A percentile compares a stretch with the other conserved stretches of the same genome.
phyloP scores from a whole-genome alignment of 2,329 filamentous ascomycete genomes.

The Byssothecium circinans region DNA sequence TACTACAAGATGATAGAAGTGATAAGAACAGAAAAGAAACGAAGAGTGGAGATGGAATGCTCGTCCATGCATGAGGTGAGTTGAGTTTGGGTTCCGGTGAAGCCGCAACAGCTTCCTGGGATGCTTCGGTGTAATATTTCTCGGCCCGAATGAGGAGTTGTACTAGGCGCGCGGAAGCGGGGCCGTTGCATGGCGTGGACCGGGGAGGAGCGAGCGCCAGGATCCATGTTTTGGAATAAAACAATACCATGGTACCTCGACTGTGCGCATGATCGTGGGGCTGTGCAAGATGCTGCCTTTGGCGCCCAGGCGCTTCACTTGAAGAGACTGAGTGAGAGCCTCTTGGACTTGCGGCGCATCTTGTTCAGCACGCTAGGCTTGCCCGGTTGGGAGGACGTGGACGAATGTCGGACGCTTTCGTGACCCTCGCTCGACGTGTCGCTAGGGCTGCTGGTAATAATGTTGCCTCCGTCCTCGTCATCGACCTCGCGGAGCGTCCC shows the following conservation, averaged over 20 bases:
- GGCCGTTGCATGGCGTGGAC: neutral
- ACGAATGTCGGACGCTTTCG: slow-evolving; percentile 31
- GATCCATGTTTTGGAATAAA: slow-evolving; percentile 17
- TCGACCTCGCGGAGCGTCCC: slow-evolving; percentile 30
- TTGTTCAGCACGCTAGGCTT: slow-evolving; percentile 38
- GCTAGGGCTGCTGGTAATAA: slow-evolving; percentile 30
- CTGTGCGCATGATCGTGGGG: slow-evolving; percentile 14
- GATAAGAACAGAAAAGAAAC: slow-evolving; percentile 24
- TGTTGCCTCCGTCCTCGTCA: slow-evolving; percentile 26
- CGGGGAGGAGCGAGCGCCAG: slow-evolving; percentile 2
- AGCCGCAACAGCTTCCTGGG: slow-evolving; percentile 5
- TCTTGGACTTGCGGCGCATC: slow-evolving; percentile 40
- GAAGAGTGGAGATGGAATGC: slow-evolving; percentile 17
- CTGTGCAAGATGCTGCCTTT: slow-evolving; percentile 1
- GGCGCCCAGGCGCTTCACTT: slow-evolving; percentile 25
- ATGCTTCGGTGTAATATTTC: neutral
- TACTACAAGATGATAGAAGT: slow-evolving; percentile 3
- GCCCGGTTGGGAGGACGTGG: slow-evolving; percentile 30
- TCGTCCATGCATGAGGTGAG: slow-evolving; percentile 1
- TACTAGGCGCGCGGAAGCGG: neutral
- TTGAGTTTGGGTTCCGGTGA: slow-evolving; percentile 1
- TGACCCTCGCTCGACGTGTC: slow-evolving; percentile 41
- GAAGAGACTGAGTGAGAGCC: slow-evolving; percentile 40
- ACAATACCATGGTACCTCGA: slow-evolving; percentile 13
- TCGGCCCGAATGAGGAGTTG: neutral